A percentile compares a stretch with the other conserved stretches of the same genome.
Evolutionary conservation across 148 eudicot species (phyloP).

Genomic region (Salicornia ramosissima): DNA sequence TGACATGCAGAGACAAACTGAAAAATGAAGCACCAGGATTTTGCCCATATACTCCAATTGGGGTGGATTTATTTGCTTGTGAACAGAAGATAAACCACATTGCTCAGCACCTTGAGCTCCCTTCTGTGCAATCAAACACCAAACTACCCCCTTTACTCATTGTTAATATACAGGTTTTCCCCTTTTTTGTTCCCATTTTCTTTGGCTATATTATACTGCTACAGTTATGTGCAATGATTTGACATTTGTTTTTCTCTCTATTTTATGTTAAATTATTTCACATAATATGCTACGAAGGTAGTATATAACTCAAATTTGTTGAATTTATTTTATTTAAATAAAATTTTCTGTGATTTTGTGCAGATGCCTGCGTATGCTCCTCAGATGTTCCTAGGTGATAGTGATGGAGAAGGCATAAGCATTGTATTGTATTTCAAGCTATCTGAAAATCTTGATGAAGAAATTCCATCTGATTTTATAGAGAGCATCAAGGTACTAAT

Average conservation of each 20-base stretch:
- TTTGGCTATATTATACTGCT: too few species aligned
- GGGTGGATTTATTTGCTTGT: conserved; percentile 61
- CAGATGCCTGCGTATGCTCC: conserved; percentile 88
- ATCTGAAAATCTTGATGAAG: conserved; percentile 55
- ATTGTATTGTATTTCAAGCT: conserved; percentile 71
- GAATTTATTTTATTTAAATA: not conserved
- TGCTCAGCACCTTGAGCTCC: conserved; percentile 75
- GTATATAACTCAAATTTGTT: too few species aligned
- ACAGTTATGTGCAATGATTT: too few species aligned
- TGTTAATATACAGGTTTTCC: conserved; percentile 73
- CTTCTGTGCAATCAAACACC: conserved; percentile 37
- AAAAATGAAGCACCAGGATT: conserved; percentile 55
- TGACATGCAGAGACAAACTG: conserved; percentile 58
- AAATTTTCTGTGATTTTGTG: not conserved
- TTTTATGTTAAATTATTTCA: too few species aligned
- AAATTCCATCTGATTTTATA: conserved; percentile 45
- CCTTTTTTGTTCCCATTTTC: not conserved
- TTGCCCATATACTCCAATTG: conserved; percentile 70
- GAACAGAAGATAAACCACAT: conserved; percentile 66
- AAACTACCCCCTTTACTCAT: conserved; percentile 62
- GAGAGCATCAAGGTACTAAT: conserved; percentile 69
- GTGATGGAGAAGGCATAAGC: conserved; percentile 75
- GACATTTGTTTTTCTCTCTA: too few species aligned
- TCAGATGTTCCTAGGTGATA: conserved; percentile 58
- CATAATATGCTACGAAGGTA: too few species aligned